A percentile compares a stretch with the other conserved stretches of the same genome.
Evolutionary conservation across 306 rosid genomes (phyloP).

Genomic region (Acacia melanoxylon): DNA sequence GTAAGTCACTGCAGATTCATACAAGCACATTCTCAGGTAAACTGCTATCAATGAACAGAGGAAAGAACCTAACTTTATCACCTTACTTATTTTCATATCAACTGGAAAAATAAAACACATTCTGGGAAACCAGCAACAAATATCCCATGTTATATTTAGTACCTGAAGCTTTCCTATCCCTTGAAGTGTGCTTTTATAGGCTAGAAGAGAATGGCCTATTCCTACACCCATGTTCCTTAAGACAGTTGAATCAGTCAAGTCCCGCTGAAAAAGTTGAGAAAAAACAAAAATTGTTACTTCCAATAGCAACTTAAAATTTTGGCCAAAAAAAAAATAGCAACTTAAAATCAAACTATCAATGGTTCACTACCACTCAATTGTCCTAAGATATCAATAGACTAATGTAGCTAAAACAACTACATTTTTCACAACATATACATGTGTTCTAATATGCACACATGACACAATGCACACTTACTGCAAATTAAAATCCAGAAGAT

Average conservation of each 20-base stretch:
- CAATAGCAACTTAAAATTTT: constrained; percentile 12
- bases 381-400: constrained; percentile 6
- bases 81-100: not conserved
- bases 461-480: not conserved
- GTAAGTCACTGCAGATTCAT: constrained; percentile 16
- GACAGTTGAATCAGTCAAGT: constrained; percentile 96
- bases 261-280: constrained; percentile 45
- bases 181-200: constrained; percentile 81
- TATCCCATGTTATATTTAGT: constrained; percentile 15
- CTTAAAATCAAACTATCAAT: constrained; percentile 13
- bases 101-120: not conserved
- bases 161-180: constrained; percentile 92
- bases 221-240: constrained; percentile 89
- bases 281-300: constrained; percentile 7
- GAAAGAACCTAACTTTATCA: constrained; percentile 11
- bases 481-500: constrained; percentile 13
- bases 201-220: constrained; percentile 88
- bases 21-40: constrained; percentile 10
- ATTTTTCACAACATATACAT: not conserved
- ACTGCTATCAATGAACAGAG: constrained; percentile 12
- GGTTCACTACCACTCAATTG: not conserved
- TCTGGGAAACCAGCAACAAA: not conserved
- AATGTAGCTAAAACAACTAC: not conserved
- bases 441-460: not conserved
- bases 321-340: no score